phyloP scores from a whole-genome alignment of 2,329 filamentous ascomycete genomes.

The Didymella segeticola region DNA sequence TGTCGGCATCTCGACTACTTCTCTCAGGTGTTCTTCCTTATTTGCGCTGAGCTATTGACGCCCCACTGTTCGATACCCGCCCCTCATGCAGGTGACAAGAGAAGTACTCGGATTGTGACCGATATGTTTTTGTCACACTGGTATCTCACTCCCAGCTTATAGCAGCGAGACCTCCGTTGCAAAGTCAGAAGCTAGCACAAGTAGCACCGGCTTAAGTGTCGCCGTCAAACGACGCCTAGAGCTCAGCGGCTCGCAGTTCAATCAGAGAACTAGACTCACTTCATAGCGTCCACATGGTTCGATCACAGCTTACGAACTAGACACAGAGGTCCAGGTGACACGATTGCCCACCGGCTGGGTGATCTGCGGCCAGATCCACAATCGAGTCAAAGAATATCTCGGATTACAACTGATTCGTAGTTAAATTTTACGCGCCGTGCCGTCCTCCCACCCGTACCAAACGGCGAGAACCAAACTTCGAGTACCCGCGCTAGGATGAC shows the following conservation, averaged over 20 bases:
- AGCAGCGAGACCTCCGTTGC: conserved; percentile 19
- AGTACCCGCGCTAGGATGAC: not conserved
- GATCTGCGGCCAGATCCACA: conserved; percentile 35
- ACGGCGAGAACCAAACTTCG: conserved; percentile 22
- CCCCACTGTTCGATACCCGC: not conserved
- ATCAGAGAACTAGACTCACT: conserved; percentile 1
- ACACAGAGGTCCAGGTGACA: not conserved
- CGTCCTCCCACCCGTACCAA: conserved; percentile 35
- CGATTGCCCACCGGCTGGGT: conserved; percentile 8
- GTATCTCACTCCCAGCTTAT: conserved; percentile 21
- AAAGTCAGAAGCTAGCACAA: conserved; percentile 1
- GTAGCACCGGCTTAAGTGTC: not conserved
- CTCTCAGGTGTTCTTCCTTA: not conserved
- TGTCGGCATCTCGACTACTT: too few relatives aligned
- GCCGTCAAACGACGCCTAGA: not conserved
- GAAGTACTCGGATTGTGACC: not conserved
- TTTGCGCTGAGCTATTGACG: not conserved
- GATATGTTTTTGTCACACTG: conserved; percentile 5
- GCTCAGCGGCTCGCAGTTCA: conserved; percentile 9
- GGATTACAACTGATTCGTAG: conserved; percentile 36
- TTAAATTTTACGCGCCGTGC: conserved; percentile 35
- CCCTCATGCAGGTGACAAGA: not conserved
- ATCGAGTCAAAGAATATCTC: conserved; percentile 19
- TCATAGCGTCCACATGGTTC: conserved; percentile 1
- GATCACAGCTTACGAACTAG: not conserved